These are phyloP conservation scores for Cucurbita argyrosperma DNA, from an alignment of 306 rosid genomes.

Conservation along the genomic window DNA sequence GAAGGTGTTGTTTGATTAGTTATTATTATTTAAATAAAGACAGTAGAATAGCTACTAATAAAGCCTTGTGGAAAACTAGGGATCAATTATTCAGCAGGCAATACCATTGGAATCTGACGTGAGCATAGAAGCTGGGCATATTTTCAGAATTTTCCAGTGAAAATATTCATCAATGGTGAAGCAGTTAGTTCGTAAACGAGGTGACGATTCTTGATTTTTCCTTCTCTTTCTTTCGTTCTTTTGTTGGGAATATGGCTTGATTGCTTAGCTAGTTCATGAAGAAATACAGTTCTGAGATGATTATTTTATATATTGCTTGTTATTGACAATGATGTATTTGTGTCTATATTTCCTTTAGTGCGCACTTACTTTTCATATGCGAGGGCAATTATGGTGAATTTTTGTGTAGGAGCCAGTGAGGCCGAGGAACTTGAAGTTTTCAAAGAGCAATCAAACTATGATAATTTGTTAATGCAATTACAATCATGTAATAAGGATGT, in stretches of 20 bases:
- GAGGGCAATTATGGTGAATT: neutral
- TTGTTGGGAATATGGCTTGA: neutral
- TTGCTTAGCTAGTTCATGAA: neutral
- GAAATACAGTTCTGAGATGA: neutral
- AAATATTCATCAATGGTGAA: neutral
- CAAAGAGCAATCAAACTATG: slow-evolving; percentile 22
- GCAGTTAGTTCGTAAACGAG: neutral
- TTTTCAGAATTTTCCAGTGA: neutral
- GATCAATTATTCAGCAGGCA: too few relatives aligned
- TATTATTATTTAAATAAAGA: neutral
- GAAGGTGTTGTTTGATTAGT: neutral
- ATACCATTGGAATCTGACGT: neutral
- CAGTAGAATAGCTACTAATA: too few relatives aligned
- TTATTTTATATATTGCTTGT: neutral
- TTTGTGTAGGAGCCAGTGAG: slow-evolving; percentile 9
- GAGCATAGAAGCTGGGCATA: neutral
- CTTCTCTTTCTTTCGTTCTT: neutral
- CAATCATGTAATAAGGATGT: slow-evolving; percentile 25
- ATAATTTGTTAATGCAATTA: slow-evolving; percentile 18
- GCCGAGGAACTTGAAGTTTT: slow-evolving; percentile 12
- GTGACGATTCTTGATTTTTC: neutral
- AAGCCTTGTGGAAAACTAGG: too few relatives aligned
- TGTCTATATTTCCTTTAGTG: neutral
- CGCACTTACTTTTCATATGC: neutral
- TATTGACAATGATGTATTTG: neutral